Base-by-base conservation (phyloP, 805 yeast species). In the Pichia paraexigua region DNA sequence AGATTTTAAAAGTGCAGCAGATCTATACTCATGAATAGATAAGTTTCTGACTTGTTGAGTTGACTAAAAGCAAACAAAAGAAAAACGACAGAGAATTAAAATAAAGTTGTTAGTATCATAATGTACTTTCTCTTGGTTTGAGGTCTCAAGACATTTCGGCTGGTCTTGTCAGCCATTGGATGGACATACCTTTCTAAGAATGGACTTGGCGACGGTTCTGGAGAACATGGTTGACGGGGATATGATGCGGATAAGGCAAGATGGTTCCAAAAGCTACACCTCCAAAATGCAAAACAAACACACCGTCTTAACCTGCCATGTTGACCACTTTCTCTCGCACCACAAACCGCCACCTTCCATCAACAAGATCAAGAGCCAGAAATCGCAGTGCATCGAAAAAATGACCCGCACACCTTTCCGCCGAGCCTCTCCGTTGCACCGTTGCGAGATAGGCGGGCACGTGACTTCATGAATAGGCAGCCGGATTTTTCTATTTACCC, bases 11-110 rank as follows among this genome's bases (percentile, higher is more conserved):
- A 94, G 73, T 56, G 85, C 86, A 48, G 98, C 97, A 32, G 97
- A 87, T 71, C 97, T 88, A 82, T 72, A 94, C 74, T 94, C 99
- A 67, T 94, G 99, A 60, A 94, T 82, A 18, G 97, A 90, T 62
- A 94, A 75, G 74, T 74, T 75, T 78, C 99, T 88, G 25, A 58
- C 59, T 58, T 65, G 69, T 32, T 58, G 53, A 41, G 57, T 47
- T 51, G 59, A 48, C 44, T 52, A 24, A 35, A 39, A 12, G 2
- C 12, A 39, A 15, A 35, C 24, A 20, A 37, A 32, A 46, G 9
- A 20, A 6, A 28, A 21, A n/a, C 45, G 25, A 6, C 11, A 12
- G 35, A 3, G 12, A 30, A 12, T 30, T 30, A 30, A 5, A 4
- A 11, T 15, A 18, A 28, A 25, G 8, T 24, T 24, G 25, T 24